phyloP scores from a whole-genome alignment of 441 rosid species.

The Gossypium armourianum region DNA sequence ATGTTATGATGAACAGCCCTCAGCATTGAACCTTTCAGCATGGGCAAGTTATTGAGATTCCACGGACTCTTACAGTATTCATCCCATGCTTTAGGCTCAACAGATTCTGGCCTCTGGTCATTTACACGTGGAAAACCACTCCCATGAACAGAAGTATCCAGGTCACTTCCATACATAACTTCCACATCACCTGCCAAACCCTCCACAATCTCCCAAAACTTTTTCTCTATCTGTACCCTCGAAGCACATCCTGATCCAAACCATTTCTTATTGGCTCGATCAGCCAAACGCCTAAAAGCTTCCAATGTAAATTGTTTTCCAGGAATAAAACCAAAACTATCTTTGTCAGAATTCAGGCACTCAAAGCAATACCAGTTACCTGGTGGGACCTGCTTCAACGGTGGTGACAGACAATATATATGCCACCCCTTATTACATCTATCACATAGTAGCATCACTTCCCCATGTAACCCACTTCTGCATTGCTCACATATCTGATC shows the following conservation, averaged over 20 bases:
- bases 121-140: constrained; percentile 77
- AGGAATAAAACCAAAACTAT: constrained; percentile 85
- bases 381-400: constrained; percentile 65
- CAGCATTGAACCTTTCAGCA: constrained; percentile 83
- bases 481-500: constrained; percentile 89
- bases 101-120: constrained; percentile 59
- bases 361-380: constrained; percentile 96
- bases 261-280: constrained; percentile 80
- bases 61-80: constrained; percentile 69
- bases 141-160: constrained; percentile 80
- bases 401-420: constrained; percentile 81
- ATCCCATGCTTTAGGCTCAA: constrained; percentile 57
- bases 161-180: constrained; percentile 89
- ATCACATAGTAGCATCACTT: constrained; percentile 92
- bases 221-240: constrained; percentile 65
- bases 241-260: constrained; percentile 61
- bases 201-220: constrained; percentile 92
- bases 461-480: constrained; percentile 73
- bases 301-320: constrained; percentile 55
- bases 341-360: constrained; percentile 81
- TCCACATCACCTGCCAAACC: constrained; percentile 78
- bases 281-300: constrained; percentile 78
- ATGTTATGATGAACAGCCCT: constrained; percentile 73
- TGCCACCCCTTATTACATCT: constrained; percentile 96
- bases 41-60: constrained; percentile 95